Percentiles rank a stretch among this genome's conserved stretches.
Evolutionary conservation across 805 yeast species (phyloP).

Genomic region (Yamadazyma sp.): DNA sequence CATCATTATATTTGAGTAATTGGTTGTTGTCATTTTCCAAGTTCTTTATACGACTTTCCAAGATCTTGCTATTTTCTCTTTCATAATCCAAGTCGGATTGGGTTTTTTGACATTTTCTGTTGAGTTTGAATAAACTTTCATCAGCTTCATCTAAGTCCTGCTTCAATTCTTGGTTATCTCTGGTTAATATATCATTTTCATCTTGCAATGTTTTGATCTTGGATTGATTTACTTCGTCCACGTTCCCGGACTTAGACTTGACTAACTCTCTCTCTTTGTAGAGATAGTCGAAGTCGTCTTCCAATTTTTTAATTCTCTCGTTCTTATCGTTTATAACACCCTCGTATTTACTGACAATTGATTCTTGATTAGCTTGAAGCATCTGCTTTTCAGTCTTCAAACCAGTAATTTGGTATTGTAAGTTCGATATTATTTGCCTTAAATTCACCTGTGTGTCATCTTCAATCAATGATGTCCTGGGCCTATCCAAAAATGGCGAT

Average conservation of each 20-base stretch:
- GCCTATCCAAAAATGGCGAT: slow-evolving; percentile 28
- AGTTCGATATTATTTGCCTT: slow-evolving; percentile 20
- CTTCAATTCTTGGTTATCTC: slow-evolving; percentile 14
- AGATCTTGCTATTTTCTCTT: slow-evolving; percentile 33
- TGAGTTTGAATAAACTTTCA: slow-evolving; percentile 13
- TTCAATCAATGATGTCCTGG: slow-evolving; percentile 7
- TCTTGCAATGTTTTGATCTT: slow-evolving; percentile 16
- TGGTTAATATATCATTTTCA: slow-evolving; percentile 17
- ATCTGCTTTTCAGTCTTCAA: slow-evolving; percentile 33
- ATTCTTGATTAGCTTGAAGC: slow-evolving; percentile 24
- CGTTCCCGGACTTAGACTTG: slow-evolving; percentile 30
- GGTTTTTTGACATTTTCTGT: slow-evolving; percentile 15
- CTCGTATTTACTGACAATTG: slow-evolving; percentile 24
- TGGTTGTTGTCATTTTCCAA: slow-evolving; percentile 21
- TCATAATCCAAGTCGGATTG: slow-evolving; percentile 33
- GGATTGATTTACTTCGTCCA: slow-evolving; percentile 20
- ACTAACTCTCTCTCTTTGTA: slow-evolving; percentile 31
- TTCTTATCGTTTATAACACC: slow-evolving; percentile 27
- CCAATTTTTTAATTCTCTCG: slow-evolving; percentile 29
- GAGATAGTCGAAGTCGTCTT: slow-evolving; percentile 34
- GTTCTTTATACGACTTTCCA: slow-evolving; percentile 32
- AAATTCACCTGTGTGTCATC: slow-evolving; percentile 15
- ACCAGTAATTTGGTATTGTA: slow-evolving; percentile 32
- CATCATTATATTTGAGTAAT: slow-evolving; percentile 24
- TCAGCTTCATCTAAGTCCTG: slow-evolving; percentile 12